A percentile compares a stretch with the other conserved stretches of the same genome.
Conservation (phyloP, 495 filamentous ascomycete genomes). For the Penicillium angulare region DNA sequence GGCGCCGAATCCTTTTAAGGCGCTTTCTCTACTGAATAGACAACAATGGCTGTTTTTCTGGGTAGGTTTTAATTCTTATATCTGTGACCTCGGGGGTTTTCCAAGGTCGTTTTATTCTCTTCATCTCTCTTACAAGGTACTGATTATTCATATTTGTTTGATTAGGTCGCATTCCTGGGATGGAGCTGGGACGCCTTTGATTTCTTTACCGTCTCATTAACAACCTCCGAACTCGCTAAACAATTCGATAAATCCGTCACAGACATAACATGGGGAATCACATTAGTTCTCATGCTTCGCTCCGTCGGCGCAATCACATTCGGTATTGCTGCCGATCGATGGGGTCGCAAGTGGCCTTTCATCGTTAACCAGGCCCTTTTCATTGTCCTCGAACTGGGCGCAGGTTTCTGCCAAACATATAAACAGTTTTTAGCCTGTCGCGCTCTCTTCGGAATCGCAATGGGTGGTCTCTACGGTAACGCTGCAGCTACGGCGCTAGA, state of each 20-base stretch:
- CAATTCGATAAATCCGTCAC: slow-evolving; percentile 64
- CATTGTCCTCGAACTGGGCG: slow-evolving; percentile 74
- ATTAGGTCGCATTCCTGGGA: slow-evolving; percentile 58
- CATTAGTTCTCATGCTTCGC: slow-evolving; percentile 79
- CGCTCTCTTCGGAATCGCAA: slow-evolving; percentile 84
- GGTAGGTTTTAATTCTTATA: slow-evolving; percentile 31
- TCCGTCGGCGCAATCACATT: slow-evolving; percentile 90
- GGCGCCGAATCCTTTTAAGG: slow-evolving; percentile 76
- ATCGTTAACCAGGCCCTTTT: slow-evolving; percentile 81
- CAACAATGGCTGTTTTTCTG: slow-evolving; percentile 87
- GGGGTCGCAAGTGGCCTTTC: slow-evolving; percentile 87
- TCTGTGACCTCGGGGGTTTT: background rate
- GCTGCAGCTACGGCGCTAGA: slow-evolving; percentile 83
- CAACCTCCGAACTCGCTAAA: slow-evolving; percentile 64
- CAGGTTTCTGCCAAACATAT: slow-evolving; percentile 77
- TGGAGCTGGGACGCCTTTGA: slow-evolving; percentile 91
- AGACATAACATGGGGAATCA: slow-evolving; percentile 91
- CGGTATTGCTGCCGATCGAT: slow-evolving; percentile 78
- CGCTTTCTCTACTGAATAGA: slow-evolving; percentile 64
- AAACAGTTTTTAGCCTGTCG: slow-evolving; percentile 74
- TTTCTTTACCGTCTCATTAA: slow-evolving; percentile 87
- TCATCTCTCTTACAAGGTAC: too few relatives aligned
- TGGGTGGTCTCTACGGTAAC: slow-evolving; percentile 88
- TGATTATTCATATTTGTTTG: background rate
- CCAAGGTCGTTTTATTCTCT: too few relatives aligned